phyloP scores from a whole-genome alignment of 2,329 filamentous ascomycete species.

The Moelleriella libera region DNA sequence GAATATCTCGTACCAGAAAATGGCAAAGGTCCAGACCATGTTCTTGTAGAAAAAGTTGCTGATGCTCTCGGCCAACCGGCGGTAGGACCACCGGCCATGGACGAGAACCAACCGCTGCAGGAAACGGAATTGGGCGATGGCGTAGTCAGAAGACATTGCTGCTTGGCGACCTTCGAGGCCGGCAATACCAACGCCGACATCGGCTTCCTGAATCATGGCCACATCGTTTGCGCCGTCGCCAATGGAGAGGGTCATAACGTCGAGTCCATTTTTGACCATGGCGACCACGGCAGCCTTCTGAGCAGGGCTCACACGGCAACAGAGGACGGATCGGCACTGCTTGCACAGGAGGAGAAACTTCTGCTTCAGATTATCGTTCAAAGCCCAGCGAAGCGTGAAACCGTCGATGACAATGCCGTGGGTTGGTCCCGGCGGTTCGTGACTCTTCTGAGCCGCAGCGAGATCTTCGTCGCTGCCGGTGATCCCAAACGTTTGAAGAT shows the following conservation, averaged over 20 bases:
- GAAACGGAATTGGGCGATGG: conserved; percentile 87
- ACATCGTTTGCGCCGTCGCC: conserved; percentile 94
- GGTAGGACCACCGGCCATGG: conserved; percentile 93
- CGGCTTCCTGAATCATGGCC: conserved; percentile 94
- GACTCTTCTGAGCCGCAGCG: conserved; percentile 61
- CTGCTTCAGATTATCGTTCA: conserved; percentile 70
- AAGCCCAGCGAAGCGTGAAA: conserved; percentile 77
- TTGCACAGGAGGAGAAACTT: conserved; percentile 94
- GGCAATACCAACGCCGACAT: conserved; percentile 92
- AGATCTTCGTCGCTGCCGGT: conserved; percentile 80
- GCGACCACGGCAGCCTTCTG: conserved; percentile 95
- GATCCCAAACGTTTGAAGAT: conserved; percentile 60
- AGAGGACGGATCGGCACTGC: conserved; percentile 90
- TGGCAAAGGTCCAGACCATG: conserved; percentile 89
- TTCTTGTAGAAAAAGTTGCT: conserved; percentile 99
- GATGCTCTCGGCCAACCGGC: conserved; percentile 80
- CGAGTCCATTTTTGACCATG: conserved; percentile 87
- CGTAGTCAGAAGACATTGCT: conserved; percentile 92
- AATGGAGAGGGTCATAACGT: conserved; percentile 91
- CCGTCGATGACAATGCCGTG: conserved; percentile 93
- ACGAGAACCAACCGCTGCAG: conserved; percentile 74
- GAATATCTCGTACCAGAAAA: conserved; percentile 97
- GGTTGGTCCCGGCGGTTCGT: conserved; percentile 73
- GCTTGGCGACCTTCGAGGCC: conserved; percentile 86
- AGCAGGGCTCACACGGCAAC: conserved; percentile 90